Conservation (phyloP, 2,329 filamentous ascomycete species). For the Mariannaea sp. region DNA sequence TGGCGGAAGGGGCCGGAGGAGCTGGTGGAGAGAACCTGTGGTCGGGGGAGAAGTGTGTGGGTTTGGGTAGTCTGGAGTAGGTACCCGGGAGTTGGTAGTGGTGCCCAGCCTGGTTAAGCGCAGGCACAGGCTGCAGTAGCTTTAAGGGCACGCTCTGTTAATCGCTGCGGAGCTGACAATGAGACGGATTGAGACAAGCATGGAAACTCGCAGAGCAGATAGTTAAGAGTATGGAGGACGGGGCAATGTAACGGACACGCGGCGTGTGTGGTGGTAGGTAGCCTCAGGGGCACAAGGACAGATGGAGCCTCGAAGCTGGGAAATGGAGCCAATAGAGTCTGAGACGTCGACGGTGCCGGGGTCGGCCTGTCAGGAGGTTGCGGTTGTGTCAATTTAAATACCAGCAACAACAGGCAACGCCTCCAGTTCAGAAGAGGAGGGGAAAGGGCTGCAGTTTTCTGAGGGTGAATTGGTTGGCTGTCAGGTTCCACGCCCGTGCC, state of each 20-base stretch:
- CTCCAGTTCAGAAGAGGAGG: too few relatives aligned
- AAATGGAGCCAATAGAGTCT: too few relatives aligned
- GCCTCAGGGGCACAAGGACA: too few relatives aligned
- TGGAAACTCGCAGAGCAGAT: too few relatives aligned
- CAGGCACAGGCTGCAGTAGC: not conserved
- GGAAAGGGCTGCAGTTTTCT: not conserved
- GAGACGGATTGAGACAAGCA: not conserved
- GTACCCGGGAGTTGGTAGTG: not conserved
- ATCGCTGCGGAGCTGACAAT: not conserved
- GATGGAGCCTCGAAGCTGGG: too few relatives aligned
- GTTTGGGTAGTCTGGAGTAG: not conserved
- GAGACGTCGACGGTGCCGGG: too few relatives aligned
- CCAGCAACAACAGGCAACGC: too few relatives aligned
- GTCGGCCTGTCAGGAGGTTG: too few relatives aligned
- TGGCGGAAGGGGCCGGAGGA: not conserved
- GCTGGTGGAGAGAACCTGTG: not conserved
- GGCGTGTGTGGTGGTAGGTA: too few relatives aligned
- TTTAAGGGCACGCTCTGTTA: not conserved
- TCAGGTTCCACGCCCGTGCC: slow-evolving; percentile 1
- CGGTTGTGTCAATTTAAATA: too few relatives aligned
- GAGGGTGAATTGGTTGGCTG: not conserved
- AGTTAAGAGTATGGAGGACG: too few relatives aligned
- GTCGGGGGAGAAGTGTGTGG: not conserved
- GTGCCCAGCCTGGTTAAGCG: not conserved
- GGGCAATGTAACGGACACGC: too few relatives aligned